Evolutionary conservation across 768 basidiomycete species (phyloP).

Genomic region (Agrocybe pediades): DNA sequence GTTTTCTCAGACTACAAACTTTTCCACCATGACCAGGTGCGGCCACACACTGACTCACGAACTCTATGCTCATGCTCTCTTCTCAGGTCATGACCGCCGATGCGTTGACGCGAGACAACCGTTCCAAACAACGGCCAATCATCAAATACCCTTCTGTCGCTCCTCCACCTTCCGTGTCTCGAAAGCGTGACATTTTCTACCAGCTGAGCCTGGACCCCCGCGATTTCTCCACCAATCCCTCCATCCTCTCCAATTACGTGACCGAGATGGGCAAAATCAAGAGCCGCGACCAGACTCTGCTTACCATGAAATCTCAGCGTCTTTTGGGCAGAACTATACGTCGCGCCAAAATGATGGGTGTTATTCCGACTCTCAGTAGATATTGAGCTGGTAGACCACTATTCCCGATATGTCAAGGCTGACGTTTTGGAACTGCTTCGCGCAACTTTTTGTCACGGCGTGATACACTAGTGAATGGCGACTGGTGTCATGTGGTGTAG

Average conservation of each 20-base stretch:
- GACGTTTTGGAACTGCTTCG: too few relatives aligned
- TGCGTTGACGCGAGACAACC: conserved; percentile 27
- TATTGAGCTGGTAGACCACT: neutral
- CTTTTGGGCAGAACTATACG: conserved; percentile 82
- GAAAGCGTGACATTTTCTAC: conserved; percentile 65
- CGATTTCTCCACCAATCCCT: conserved; percentile 61
- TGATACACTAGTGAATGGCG: neutral
- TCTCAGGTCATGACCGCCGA: conserved; percentile 13
- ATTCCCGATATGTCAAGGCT: neutral
- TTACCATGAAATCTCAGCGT: conserved; percentile 82
- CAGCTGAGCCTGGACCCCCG: conserved; percentile 76
- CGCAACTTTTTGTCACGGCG: too few relatives aligned
- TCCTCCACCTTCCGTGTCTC: conserved; percentile 56
- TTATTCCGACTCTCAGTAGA: conserved; percentile 62
- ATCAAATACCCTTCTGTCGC: conserved; percentile 47
- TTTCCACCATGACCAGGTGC: neutral
- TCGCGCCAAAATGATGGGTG: conserved; percentile 89
- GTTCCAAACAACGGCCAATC: conserved; percentile 12
- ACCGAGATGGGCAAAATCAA: conserved; percentile 83
- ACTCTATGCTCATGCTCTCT: neutral
- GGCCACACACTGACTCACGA: neutral
- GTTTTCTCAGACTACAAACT: conserved; percentile 1
- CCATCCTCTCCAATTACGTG: conserved; percentile 58
- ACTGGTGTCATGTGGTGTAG: conserved; percentile 12
- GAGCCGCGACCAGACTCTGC: conserved; percentile 62